Evolutionary conservation across 2,329 filamentous ascomycete genomes (phyloP), one percentile per base, ranked within the genome.

Genomic region (Diaporthe batatas): DNA sequence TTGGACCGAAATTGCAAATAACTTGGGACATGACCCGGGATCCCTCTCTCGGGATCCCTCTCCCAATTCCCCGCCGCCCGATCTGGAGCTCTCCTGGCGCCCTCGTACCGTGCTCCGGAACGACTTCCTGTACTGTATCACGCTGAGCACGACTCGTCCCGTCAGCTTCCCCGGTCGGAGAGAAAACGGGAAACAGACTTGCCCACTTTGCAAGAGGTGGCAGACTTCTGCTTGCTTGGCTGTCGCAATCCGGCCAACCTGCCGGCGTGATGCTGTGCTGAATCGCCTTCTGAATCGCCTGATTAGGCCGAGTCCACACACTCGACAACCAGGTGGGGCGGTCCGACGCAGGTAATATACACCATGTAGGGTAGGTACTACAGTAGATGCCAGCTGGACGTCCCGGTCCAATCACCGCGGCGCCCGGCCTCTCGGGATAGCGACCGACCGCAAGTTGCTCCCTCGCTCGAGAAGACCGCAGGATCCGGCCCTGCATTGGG

Each of bases 1-100:
- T 67, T 67, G 62, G 62, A 67, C 62, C 62, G 62, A 67, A 67
- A 67, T 67, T 67, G 62, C 62, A 67, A 67, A 67, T 67, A 67
- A 67, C 62, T 23, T 39, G 47, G 44, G 62, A 67, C 62, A n/a
- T 39, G 23, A 21, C 62, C 62, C 32, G 29, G 62, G 62, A 67
- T 53, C 47, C 62, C 62, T 39, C 47, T 1, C n/a, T 53, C 62
- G 62, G 62, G 62, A 53, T 67, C 47, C 62, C 62, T 39, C 29
- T 67, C 32, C 47, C 47, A 21, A 25, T 67, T 49, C 62, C 62
- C 62, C 47, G 47, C 57, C 29, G 62, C 29, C 29, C 47, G 62
- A 53, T 53, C 62, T 67, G 47, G 62, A 67, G 47, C 62, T 25
- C 62, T 12, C n/a, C 25, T 53, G 47, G 62, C 53, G 47, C 62